Evolutionary conservation across 495 filamentous ascomycete species (phyloP).

Genomic region (Umbilicaria muhlenbergii): DNA sequence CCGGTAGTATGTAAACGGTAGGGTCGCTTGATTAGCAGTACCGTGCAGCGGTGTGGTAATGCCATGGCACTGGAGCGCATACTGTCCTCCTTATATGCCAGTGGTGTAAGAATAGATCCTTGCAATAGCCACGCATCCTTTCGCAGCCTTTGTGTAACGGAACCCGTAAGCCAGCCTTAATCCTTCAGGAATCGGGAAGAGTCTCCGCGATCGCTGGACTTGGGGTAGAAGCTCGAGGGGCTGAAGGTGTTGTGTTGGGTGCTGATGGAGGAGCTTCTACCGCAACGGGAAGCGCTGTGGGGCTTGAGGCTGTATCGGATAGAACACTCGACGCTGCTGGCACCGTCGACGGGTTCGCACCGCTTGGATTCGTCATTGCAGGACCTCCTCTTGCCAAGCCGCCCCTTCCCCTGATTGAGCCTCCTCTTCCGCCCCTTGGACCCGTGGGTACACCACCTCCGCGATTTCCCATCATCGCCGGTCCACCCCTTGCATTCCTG

Average conservation of each 20-base stretch:
- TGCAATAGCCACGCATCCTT: too few relatives aligned
- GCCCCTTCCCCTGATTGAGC: conserved; percentile 10
- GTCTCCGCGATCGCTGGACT: too few relatives aligned
- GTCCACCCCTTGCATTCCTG: conserved; percentile 6
- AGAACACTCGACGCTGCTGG: neutral
- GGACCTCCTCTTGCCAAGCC: conserved; percentile 6
- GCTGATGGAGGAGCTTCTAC: neutral
- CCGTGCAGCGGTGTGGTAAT: too few relatives aligned
- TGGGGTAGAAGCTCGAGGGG: neutral
- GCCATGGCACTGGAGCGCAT: too few relatives aligned
- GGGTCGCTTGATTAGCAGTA: too few relatives aligned
- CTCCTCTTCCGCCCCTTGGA: conserved; percentile 8
- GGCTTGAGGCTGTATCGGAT: neutral
- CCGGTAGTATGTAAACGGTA: too few relatives aligned
- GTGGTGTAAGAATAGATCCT: too few relatives aligned
- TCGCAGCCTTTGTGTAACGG: too few relatives aligned
- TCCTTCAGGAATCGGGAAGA: too few relatives aligned
- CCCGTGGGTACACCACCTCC: conserved; percentile 6
- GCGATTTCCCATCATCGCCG: conserved; percentile 1
- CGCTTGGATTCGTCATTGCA: neutral
- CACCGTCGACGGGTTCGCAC: neutral
- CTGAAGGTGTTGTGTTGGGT: neutral
- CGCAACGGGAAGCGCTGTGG: neutral
- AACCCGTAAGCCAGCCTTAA: too few relatives aligned
- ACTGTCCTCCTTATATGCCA: too few relatives aligned